Evolutionary conservation across 2,329 filamentous ascomycete species (phyloP).

Genomic region (Dactylonectria estremocensis): DNA sequence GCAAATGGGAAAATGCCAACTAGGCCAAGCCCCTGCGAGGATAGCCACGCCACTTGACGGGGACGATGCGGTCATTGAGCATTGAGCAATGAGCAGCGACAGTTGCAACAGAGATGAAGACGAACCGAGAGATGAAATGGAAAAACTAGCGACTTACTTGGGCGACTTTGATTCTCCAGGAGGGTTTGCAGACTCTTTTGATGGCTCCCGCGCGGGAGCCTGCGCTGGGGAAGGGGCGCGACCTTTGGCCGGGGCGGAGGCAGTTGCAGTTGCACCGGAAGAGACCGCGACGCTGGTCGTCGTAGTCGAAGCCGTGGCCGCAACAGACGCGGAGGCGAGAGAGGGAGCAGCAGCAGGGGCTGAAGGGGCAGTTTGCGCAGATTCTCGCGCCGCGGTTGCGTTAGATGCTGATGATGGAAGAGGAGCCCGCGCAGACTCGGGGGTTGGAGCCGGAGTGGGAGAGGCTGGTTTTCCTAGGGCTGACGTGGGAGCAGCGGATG

Average conservation of each 20-base stretch:
- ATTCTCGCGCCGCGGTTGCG: conserved; percentile 33
- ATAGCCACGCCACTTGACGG: conserved; percentile 43
- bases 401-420: conserved; percentile 31
- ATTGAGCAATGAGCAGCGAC: conserved; percentile 1
- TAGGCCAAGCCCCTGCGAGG: conserved; percentile 41
- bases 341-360: conserved; percentile 20
- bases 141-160: conserved; percentile 29
- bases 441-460: conserved; percentile 41
- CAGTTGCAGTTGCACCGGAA: conserved; percentile 32
- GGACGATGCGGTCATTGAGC: conserved; percentile 18
- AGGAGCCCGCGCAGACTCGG: conserved; percentile 39
- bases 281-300: conserved; percentile 28
- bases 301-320: conserved; percentile 7
- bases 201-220: conserved; percentile 15
- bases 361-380: conserved; percentile 26
- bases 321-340: conserved; percentile 22
- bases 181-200: conserved; percentile 22
- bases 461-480: conserved; percentile 39
- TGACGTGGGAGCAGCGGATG: no score
- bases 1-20: conserved; percentile 48
- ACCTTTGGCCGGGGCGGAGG: conserved; percentile 35
- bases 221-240: conserved; percentile 38
- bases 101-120: conserved; percentile 8
- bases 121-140: neutral
- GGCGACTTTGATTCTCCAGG: conserved; percentile 19